Evolutionary conservation across 2,329 filamentous ascomycete genomes (phyloP).

Genomic region (Thermomyces lanuginosus): DNA sequence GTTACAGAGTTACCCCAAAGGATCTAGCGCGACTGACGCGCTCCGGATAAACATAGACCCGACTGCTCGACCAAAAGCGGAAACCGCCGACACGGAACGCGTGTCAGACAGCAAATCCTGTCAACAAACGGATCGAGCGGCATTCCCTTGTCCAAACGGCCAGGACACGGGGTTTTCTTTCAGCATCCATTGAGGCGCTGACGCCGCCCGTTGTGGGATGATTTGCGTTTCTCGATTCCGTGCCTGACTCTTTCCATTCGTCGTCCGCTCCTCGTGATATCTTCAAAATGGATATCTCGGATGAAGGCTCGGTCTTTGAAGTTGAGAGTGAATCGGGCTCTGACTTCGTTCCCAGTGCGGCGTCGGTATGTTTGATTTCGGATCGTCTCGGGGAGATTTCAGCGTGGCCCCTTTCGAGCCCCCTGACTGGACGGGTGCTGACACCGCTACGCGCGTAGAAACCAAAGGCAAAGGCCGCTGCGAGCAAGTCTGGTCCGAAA

Average conservation of each 20-base stretch:
- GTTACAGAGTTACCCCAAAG: background rate
- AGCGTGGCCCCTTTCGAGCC: background rate
- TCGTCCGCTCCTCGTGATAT: conserved; percentile 4
- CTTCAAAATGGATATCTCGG: conserved; percentile 20
- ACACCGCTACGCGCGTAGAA: conserved; percentile 34
- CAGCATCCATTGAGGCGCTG: no score
- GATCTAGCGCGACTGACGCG: background rate
- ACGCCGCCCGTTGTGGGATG: no score
- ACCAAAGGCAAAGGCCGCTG: conserved; percentile 37
- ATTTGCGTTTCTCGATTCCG: no score
- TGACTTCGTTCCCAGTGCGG: conserved; percentile 42
- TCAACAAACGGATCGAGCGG: no score
- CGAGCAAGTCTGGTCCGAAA: conserved; percentile 21
- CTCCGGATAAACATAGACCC: background rate
- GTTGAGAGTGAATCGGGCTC: conserved; percentile 38
- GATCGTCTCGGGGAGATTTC: background rate
- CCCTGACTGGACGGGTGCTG: no score
- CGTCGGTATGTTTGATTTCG: conserved; percentile 27
- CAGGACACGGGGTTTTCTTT: no score
- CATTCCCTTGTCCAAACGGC: no score
- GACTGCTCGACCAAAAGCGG: background rate
- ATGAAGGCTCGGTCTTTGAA: conserved; percentile 46
- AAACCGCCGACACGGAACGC: background rate
- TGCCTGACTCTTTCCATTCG: no score
- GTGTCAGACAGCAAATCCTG: no score